phyloP scores from a whole-genome alignment of 352 stramenopile species.

The Phytopythium ostracodes region DNA sequence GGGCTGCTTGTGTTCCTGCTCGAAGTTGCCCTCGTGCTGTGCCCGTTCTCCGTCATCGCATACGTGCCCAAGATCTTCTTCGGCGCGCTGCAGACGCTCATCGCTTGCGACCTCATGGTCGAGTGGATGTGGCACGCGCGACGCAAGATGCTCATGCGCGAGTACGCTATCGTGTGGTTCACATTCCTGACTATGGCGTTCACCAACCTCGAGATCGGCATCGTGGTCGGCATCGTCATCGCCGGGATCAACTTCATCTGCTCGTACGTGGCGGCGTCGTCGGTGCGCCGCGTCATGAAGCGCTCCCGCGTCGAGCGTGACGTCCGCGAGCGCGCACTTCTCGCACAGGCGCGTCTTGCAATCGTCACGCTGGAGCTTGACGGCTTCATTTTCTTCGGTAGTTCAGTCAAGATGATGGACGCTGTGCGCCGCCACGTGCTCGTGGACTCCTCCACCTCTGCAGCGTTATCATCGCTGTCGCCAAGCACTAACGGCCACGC shows the following conservation, averaged over 20 bases:
- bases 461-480: background rate
- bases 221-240: conserved; percentile 90
- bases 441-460: conserved; percentile 23
- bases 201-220: conserved; percentile 94
- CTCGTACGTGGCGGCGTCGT: conserved; percentile 68
- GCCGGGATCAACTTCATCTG: conserved; percentile 88
- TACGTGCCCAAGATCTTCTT: conserved; percentile 98
- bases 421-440: conserved; percentile 83
- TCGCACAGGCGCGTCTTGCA: conserved; percentile 67
- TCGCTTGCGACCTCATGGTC: conserved; percentile 95
- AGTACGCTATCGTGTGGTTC: conserved; percentile 92
- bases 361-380: conserved; percentile 85
- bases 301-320: conserved; percentile 77
- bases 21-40: conserved; percentile 73
- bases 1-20: conserved; percentile 76
- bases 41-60: conserved; percentile 93
- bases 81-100: conserved; percentile 94
- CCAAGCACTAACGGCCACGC: background rate
- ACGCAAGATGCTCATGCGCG: conserved; percentile 80
- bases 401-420: conserved; percentile 84
- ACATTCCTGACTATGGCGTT: conserved; percentile 95
- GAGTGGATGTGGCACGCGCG: conserved; percentile 94
- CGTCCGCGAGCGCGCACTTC: conserved; percentile 64
- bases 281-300: conserved; percentile 78
- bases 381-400: conserved; percentile 88